Evolutionary conservation across 2,329 filamentous ascomycete genomes (phyloP).

Genomic region (Xylaria polymorpha): DNA sequence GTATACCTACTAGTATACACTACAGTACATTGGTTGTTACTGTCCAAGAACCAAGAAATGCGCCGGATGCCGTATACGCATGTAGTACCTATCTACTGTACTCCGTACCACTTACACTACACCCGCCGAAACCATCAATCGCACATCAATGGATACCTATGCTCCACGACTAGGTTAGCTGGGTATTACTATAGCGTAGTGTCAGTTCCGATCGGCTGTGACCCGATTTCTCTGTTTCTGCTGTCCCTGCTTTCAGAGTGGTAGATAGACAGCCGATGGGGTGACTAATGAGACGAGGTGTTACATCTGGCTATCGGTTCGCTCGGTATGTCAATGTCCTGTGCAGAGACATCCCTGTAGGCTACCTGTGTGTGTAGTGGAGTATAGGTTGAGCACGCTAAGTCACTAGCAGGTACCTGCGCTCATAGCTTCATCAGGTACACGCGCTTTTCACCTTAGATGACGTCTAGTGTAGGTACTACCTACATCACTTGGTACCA

Average conservation of each 20-base stretch:
- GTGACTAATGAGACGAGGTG: neutral
- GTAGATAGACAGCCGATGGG: neutral
- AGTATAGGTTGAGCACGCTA: neutral
- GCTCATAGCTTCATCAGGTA: constrained; percentile 14
- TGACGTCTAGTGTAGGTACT: constrained; percentile 11
- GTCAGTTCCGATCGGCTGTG: constrained; percentile 17
- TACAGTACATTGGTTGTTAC: too few relatives aligned
- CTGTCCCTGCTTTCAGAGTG: neutral
- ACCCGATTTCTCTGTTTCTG: constrained; percentile 18
- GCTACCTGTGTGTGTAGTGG: neutral
- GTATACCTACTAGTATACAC: too few relatives aligned
- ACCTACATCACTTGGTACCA: constrained; percentile 5
- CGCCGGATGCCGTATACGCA: neutral
- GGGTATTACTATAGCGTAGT: neutral
- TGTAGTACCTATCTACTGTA: neutral
- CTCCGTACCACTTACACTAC: neutral
- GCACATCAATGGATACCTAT: neutral
- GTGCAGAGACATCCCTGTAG: constrained; percentile 8
- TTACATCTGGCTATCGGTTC: constrained; percentile 20
- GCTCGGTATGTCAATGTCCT: constrained; percentile 17
- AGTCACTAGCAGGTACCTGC: constrained; percentile 8
- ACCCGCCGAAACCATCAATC: neutral
- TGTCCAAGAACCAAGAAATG: constrained; percentile 4
- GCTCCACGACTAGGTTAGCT: neutral
- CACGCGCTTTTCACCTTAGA: constrained; percentile 1